Percentiles rank a stretch among this genome's conserved stretches.
Evolutionary conservation across 768 basidiomycete species (phyloP).

Genomic region (Austroboletus eburneus): DNA sequence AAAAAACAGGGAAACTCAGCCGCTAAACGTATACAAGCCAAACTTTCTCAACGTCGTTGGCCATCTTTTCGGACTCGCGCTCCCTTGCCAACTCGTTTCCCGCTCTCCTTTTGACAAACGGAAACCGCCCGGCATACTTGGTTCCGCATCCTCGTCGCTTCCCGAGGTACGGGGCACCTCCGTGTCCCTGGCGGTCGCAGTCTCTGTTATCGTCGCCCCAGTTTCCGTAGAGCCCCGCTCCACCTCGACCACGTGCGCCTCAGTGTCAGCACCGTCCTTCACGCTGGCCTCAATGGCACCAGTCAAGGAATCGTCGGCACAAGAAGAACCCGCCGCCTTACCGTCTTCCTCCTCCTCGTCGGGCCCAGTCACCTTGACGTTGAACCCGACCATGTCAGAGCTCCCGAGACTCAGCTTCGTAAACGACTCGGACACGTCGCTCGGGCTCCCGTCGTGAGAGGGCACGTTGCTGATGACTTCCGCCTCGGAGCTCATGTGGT

Average conservation of each 20-base stretch:
- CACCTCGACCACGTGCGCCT: too few species aligned
- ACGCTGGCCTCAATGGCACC: slow-evolving; percentile 11
- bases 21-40: slow-evolving; percentile 21
- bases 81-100: background rate
- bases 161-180: slow-evolving; percentile 4
- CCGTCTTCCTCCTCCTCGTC: slow-evolving; percentile 18
- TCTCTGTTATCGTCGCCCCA: background rate
- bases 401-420: slow-evolving; percentile 28
- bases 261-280: slow-evolving; percentile 12
- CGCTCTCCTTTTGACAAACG: slow-evolving; percentile 20
- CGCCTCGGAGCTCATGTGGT: slow-evolving; percentile 20
- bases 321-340: slow-evolving; percentile 21
- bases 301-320: slow-evolving; percentile 19
- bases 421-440: slow-evolving; percentile 18
- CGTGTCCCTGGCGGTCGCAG: background rate
- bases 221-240: background rate
- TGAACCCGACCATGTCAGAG: slow-evolving; percentile 35
- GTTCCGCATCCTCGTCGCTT: slow-evolving; percentile 30
- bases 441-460: slow-evolving; percentile 32
- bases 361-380: slow-evolving; percentile 37
- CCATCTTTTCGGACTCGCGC: slow-evolving; percentile 15
- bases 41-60: slow-evolving; percentile 18
- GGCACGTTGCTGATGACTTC: slow-evolving; percentile 28
- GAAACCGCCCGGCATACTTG: slow-evolving; percentile 54
- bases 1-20: slow-evolving; percentile 9